Percentiles rank a stretch among this genome's conserved stretches.
Evolutionary conservation across 2,329 filamentous ascomycete species (phyloP).

Genomic region (Pseudocercospora ulei): DNA sequence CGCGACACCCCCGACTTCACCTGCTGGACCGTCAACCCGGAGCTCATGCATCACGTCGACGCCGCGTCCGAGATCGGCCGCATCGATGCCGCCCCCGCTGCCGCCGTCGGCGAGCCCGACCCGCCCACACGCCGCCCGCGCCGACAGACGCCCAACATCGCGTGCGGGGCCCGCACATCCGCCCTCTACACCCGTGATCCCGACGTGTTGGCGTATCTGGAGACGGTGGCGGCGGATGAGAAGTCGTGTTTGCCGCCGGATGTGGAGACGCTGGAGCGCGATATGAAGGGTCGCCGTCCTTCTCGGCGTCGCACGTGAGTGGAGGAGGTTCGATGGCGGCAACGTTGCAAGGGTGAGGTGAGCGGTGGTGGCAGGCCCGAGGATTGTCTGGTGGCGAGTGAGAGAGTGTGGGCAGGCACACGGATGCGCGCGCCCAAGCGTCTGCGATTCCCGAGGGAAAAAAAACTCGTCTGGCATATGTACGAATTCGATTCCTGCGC

Average conservation of each 20-base stretch:
- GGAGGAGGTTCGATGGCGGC: no score
- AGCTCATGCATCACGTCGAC: constrained; percentile 37
- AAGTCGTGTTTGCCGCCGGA: not conserved
- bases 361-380: no score
- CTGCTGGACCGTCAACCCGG: constrained; percentile 36
- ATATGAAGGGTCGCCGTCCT: not conserved
- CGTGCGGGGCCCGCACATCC: constrained; percentile 35
- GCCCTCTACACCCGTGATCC: constrained; percentile 34
- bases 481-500: no score
- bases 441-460: no score
- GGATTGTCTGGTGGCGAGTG: no score
- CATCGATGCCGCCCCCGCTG: constrained; percentile 25
- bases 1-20: constrained; percentile 30
- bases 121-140: not conserved
- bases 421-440: no score
- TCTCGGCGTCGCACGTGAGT: not conserved
- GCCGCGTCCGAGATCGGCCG: constrained; percentile 35
- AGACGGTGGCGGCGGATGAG: constrained; percentile 2
- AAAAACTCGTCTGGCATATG: no score
- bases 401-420: no score
- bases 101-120: no score
- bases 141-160: constrained; percentile 30
- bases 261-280: not conserved
- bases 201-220: constrained; percentile 32
- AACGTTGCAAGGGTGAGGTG: no score